Percentiles rank a stretch among this genome's conserved stretches.
phyloP scores from a whole-genome alignment of 805 yeast genomes.

The Helenozyma baotianmanensis region DNA sequence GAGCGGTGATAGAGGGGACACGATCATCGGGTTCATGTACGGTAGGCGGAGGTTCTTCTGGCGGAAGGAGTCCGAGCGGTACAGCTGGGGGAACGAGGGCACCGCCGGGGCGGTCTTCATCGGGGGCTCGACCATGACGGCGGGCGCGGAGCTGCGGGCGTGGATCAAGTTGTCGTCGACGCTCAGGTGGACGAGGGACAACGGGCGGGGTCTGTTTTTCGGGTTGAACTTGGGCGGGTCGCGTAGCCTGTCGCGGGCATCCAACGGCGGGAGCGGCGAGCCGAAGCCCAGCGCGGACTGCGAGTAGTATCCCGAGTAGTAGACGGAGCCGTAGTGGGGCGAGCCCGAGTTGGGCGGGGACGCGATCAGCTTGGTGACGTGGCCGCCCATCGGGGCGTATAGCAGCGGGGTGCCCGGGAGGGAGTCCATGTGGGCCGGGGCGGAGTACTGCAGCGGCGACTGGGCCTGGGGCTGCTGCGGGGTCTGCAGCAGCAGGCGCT shows the following conservation, averaged over 20 bases:
- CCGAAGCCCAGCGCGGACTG: not conserved
- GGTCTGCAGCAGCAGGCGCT: conserved; percentile 1
- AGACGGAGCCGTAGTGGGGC: not conserved
- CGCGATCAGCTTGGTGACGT: not conserved
- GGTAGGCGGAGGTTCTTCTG: conserved; percentile 7
- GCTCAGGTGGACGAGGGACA: conserved; percentile 31
- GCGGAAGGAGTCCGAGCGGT: conserved; percentile 5
- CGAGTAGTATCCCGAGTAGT: conserved; percentile 1
- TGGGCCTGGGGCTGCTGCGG: not conserved
- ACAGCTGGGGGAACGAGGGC: conserved; percentile 9
- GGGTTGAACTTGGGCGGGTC: conserved; percentile 28
- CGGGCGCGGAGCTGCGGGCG: conserved; percentile 4
- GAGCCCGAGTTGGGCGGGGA: conserved; percentile 6
- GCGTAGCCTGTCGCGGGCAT: conserved; percentile 7
- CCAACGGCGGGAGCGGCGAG: too few relatives aligned
- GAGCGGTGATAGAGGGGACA: conserved; percentile 37
- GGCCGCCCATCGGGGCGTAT: not conserved
- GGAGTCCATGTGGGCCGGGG: not conserved
- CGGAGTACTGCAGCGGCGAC: conserved; percentile 1
- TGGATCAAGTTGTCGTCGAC: conserved; percentile 13
- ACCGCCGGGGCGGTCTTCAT: conserved; percentile 24
- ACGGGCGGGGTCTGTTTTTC: conserved; percentile 37
- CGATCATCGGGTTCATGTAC: conserved; percentile 15
- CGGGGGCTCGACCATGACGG: conserved; percentile 8
- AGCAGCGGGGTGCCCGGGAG: conserved; percentile 2